phyloP scores from a whole-genome alignment of 2,329 filamentous ascomycete species.

The Pseudocercospora fuligena region DNA sequence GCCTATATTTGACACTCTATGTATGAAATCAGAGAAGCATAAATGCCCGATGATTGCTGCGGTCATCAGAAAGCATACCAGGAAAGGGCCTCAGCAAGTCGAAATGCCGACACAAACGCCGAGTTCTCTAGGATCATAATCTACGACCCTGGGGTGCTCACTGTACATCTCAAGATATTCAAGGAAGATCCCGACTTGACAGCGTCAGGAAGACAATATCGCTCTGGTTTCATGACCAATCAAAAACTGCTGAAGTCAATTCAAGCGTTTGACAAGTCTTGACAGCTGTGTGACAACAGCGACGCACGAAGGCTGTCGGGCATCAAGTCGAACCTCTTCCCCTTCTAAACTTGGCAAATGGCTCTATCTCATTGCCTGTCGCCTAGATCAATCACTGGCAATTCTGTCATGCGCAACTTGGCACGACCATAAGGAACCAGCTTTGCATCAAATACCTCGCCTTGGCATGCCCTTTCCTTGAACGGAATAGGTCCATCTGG shows the following conservation, averaged over 20 bases:
- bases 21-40: not conserved
- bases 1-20: not conserved
- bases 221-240: no score
- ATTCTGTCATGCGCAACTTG: slow-evolving; percentile 45
- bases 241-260: not conserved
- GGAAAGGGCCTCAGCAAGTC: no score
- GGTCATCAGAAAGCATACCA: no score
- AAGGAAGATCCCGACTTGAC: not conserved
- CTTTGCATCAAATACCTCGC: slow-evolving; percentile 32
- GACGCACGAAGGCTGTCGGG: not conserved
- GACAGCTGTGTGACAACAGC: not conserved
- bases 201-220: no score
- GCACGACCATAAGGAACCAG: slow-evolving; percentile 45
- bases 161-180: not conserved
- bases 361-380: not conserved
- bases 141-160: not conserved
- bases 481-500: slow-evolving; percentile 38
- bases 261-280: not conserved
- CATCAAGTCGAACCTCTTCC: not conserved
- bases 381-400: slow-evolving; percentile 35
- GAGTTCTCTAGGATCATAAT: no score
- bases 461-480: slow-evolving; percentile 35
- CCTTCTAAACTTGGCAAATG: not conserved
- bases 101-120: no score
- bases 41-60: no score